Conservation (phyloP, 208 protist species). For the Entamoeba moshkovskii region DNA sequence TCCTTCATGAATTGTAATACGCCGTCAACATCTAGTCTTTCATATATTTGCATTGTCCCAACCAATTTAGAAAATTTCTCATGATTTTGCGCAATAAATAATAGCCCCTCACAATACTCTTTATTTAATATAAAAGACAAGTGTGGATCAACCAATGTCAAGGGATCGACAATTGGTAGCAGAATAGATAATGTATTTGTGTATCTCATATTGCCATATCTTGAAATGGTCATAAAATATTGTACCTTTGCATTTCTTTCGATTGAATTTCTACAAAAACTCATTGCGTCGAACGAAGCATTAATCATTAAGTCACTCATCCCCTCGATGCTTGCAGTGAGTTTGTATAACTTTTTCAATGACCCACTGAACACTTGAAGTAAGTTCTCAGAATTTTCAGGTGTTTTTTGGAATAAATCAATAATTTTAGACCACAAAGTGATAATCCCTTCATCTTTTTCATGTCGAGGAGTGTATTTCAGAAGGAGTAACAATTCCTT, state of each 20-base stretch:
- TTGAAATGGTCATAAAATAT: neutral
- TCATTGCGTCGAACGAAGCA: neutral
- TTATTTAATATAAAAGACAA: neutral
- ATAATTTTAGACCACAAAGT: neutral
- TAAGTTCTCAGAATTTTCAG: neutral
- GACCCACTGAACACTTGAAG: neutral
- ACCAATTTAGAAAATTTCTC: neutral
- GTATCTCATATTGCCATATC: neutral
- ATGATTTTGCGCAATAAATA: neutral
- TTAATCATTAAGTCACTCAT: neutral
- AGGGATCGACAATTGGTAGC: neutral
- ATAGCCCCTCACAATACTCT: neutral
- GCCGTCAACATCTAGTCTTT: neutral
- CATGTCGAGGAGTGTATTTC: neutral
- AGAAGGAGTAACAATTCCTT: neutral
- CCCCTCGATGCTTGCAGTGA: neutral
- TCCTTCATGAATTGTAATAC: neutral
- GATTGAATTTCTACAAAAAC: neutral
- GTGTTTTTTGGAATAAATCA: neutral
- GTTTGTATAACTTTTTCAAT: neutral
- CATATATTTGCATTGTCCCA: neutral
- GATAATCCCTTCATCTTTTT: neutral
- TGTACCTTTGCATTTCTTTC: neutral
- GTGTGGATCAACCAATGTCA: neutral
- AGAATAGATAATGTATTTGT: neutral